These are phyloP conservation scores for Globisporangium iwayamae DNA, from an alignment of 352 stramenopile genomes.

Conservation along the genomic window DNA sequence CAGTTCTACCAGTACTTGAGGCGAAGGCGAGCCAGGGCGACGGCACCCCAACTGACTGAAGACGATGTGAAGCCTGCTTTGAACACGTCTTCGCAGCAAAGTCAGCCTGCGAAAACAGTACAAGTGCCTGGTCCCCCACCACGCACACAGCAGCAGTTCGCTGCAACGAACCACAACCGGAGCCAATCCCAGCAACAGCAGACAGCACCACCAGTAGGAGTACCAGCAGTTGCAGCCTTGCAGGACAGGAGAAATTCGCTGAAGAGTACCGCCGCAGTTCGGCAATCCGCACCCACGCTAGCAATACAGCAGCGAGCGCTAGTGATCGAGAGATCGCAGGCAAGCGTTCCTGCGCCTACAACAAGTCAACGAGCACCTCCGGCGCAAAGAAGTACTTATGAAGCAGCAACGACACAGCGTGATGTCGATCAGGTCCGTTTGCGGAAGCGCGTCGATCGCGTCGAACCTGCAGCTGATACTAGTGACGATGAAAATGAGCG, in stretches of 20 bases:
- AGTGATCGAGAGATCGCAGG: not conserved
- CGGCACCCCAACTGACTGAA: not conserved
- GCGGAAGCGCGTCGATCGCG: not conserved
- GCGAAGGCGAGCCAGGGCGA: slow-evolving; percentile 14
- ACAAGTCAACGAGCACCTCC: not conserved
- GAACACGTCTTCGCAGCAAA: not conserved
- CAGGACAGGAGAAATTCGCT: not conserved
- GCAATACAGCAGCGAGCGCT: not conserved
- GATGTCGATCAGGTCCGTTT: not conserved
- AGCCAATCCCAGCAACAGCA: slow-evolving; percentile 6
- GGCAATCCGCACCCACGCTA: not conserved
- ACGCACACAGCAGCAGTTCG: not conserved
- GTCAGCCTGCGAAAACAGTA: not conserved
- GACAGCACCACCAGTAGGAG: not conserved
- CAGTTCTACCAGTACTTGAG: slow-evolving; percentile 50
- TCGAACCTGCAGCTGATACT: not conserved
- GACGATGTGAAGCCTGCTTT: slow-evolving; percentile 10
- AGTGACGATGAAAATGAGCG: not conserved
- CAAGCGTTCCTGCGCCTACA: not conserved
- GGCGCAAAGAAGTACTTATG: not conserved
- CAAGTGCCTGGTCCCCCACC: not conserved
- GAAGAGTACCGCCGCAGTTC: not conserved
- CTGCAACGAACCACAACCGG: slow-evolving; percentile 8
- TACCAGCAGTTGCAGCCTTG: not conserved
- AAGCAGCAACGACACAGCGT: not conserved